Evolutionary conservation across 352 stramenopile genomes (phyloP).

Genomic region (Phytopythium helicoides): DNA sequence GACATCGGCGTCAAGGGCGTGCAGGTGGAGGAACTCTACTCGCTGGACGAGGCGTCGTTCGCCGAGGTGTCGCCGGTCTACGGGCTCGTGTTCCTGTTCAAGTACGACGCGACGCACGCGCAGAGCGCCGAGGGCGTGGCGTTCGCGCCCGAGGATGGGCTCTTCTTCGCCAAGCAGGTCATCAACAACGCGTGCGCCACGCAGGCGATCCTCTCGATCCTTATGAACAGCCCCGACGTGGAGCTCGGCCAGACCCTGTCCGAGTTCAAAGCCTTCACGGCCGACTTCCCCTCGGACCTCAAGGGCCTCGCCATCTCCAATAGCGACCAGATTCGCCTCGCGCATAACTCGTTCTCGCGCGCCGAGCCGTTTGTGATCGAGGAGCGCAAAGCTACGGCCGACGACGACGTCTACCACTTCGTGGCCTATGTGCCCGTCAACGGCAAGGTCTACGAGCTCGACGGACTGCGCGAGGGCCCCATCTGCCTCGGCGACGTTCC

Average conservation of each 20-base stretch:
- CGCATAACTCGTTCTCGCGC: constrained; percentile 82
- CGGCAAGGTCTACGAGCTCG: constrained; percentile 94
- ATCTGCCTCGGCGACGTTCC: constrained; percentile 80
- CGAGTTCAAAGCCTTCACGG: constrained; percentile 83
- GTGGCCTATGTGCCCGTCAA: constrained; percentile 93
- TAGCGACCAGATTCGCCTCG: constrained; percentile 78
- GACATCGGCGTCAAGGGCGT: constrained; percentile 91
- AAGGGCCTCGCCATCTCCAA: constrained; percentile 88
- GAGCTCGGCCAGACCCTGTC: constrained; percentile 58
- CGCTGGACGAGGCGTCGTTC: constrained; percentile 88
- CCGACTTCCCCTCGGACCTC: constrained; percentile 72
- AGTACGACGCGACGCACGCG: constrained; percentile 78
- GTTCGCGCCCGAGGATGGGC: constrained; percentile 27
- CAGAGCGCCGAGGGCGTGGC: constrained; percentile 19
- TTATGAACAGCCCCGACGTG: constrained; percentile 89
- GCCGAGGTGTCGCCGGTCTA: constrained; percentile 73
- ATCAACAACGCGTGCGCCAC: constrained; percentile 97
- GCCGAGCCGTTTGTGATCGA: constrained; percentile 82
- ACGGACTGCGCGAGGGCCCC: constrained; percentile 90
- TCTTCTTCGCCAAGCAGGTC: constrained; percentile 97
- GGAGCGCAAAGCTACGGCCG: constrained; percentile 61
- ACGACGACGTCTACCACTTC: constrained; percentile 97
- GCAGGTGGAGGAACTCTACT: constrained; percentile 94
- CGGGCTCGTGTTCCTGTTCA: constrained; percentile 97
- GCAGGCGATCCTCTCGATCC: constrained; percentile 95